These are phyloP conservation scores for Mortierella sp. DNA, from an alignment of 371 early-diverging fungal species.

Conservation along the genomic window DNA sequence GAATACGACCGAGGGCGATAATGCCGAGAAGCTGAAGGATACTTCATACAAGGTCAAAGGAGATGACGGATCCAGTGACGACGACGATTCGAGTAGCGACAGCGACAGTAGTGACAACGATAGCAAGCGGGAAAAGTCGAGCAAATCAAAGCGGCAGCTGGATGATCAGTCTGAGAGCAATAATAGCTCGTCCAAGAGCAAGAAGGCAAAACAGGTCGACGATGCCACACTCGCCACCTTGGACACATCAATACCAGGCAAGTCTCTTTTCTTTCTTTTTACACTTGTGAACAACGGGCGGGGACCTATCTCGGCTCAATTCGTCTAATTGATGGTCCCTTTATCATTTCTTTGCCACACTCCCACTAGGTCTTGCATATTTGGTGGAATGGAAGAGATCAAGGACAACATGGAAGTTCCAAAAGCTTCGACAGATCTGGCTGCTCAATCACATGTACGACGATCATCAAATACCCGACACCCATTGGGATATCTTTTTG, in stretches of 20 bases:
- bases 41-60: conserved; percentile 45
- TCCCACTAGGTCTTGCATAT: conserved; percentile 33
- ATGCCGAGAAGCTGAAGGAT: conserved; percentile 48
- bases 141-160: conserved; percentile 24
- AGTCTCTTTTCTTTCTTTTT: background rate
- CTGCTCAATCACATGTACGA: conserved; percentile 66
- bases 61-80: conserved; percentile 36
- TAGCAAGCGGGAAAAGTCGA: conserved; percentile 9
- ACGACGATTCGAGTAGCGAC: conserved; percentile 20
- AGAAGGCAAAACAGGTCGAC: conserved; percentile 26
- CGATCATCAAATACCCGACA: conserved; percentile 40
- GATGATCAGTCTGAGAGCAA: conserved; percentile 8
- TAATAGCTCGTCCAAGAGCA: conserved; percentile 6
- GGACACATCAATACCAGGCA: conserved; percentile 36
- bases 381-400: conserved; percentile 49
- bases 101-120: conserved; percentile 20
- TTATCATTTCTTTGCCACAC: too few species aligned
- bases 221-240: conserved; percentile 13
- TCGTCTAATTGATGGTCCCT: background rate
- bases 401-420: conserved; percentile 67
- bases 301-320: too few species aligned
- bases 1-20: conserved; percentile 42
- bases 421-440: conserved; percentile 72
- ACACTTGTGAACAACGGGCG: too few species aligned
- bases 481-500: conserved; percentile 54